phyloP scores from a whole-genome alignment of 768 basidiomycete species.

The Cubamyces sp. region DNA sequence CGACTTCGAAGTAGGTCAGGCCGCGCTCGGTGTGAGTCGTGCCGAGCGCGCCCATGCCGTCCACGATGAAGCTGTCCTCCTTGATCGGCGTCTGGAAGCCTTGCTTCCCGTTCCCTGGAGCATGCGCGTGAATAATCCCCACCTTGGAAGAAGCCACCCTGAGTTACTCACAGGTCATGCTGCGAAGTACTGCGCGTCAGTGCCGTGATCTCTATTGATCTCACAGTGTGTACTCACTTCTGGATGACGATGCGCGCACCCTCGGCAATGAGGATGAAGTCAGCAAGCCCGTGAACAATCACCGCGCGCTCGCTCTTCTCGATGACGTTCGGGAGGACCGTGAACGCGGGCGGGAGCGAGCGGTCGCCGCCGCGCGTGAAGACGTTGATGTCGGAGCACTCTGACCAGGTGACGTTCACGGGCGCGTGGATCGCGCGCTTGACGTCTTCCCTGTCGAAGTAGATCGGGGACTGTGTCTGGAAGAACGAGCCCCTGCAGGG shows the following conservation, averaged over 20 bases:
- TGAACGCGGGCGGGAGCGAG: constrained; percentile 64
- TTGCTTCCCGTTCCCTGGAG: constrained; percentile 61
- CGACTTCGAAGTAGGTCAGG: constrained; percentile 67
- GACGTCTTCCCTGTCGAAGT: constrained; percentile 72
- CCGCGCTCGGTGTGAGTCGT: constrained; percentile 67
- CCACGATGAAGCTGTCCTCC: constrained; percentile 69
- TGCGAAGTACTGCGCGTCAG: constrained; percentile 11
- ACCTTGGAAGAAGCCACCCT: constrained; percentile 15
- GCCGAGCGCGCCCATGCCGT: constrained; percentile 71
- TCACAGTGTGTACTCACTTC: constrained; percentile 35
- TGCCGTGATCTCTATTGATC: constrained; percentile 37
- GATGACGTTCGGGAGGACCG: constrained; percentile 73
- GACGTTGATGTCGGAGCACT: constrained; percentile 63
- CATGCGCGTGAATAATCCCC: too few species aligned
- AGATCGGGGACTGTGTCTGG: constrained; percentile 62
- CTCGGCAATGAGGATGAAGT: constrained; percentile 74
- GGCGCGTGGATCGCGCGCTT: constrained; percentile 77
- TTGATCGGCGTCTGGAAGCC: constrained; percentile 73
- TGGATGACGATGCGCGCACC: constrained; percentile 49
- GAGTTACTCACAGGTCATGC: neutral
- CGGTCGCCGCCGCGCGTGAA: constrained; percentile 57
- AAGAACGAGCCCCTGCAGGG: constrained; percentile 30
- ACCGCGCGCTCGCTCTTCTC: constrained; percentile 72
- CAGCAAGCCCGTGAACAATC: constrained; percentile 73
- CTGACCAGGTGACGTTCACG: constrained; percentile 56